Percentiles rank a stretch among this genome's conserved stretches.
These are phyloP conservation scores for Suhomyces coccinellae DNA, from an alignment of 1,139 yeast species.

Conservation along the genomic window DNA sequence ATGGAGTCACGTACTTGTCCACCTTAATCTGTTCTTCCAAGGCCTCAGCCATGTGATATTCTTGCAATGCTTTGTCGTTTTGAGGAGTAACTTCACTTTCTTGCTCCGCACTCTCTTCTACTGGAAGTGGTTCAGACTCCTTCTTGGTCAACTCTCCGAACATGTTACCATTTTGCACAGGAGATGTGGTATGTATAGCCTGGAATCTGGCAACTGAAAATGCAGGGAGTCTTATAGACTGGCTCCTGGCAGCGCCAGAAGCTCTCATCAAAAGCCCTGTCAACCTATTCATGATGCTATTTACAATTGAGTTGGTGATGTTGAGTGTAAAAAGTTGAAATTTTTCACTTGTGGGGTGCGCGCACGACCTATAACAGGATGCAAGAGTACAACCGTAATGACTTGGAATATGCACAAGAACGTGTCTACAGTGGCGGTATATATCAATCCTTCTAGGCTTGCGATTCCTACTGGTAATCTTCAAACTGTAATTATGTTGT, in stretches of 20 bases:
- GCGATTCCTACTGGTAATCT: not conserved
- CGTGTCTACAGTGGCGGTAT: no score
- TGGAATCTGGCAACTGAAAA: constrained; percentile 2
- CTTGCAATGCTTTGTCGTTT: constrained; percentile 38
- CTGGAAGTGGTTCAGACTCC: constrained; percentile 13
- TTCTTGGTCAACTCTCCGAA: constrained; percentile 33
- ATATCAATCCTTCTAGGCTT: no score
- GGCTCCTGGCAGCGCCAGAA: constrained; percentile 2
- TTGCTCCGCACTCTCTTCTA: constrained; percentile 12
- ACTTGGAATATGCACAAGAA: not conserved
- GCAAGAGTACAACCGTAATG: not conserved
- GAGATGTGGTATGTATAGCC: constrained; percentile 11
- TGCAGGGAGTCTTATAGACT: constrained; percentile 6
- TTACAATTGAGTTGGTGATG: constrained; percentile 5
- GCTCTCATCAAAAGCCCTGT: constrained; percentile 8
- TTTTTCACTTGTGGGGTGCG: constrained; percentile 4
- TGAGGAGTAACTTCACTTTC: constrained; percentile 23
- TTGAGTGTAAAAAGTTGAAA: constrained; percentile 3
- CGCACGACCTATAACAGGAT: constrained; percentile 6
- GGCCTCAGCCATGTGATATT: constrained; percentile 34
- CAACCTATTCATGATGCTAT: constrained; percentile 13
- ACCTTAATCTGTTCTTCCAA: constrained; percentile 28
- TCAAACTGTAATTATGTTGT: constrained; percentile 1
- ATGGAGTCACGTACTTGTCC: constrained; percentile 60
- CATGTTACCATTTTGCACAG: constrained; percentile 20